Base-by-base conservation (phyloP, 306 rosid species). In the Senna siamea region DNA sequence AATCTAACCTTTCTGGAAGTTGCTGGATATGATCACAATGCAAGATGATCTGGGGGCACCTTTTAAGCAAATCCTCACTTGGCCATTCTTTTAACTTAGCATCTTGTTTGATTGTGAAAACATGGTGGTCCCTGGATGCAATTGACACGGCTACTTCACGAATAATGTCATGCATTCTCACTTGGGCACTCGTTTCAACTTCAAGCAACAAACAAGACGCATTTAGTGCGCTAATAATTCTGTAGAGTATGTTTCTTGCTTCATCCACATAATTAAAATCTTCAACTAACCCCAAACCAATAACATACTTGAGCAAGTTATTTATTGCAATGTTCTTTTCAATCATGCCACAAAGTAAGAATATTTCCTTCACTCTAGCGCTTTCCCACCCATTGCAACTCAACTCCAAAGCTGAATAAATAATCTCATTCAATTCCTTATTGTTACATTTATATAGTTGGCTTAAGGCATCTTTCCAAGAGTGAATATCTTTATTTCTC, bases 341-440 rank as follows among this genome's bases (percentile, higher is more conserved):
- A 26, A 0, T 1, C 2, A 37, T 9, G 1, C 19, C 70, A 8
- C 37, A 65, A 13, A 65, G 70, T 18, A 65, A 65, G 70, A 65
- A 65, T 0, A 65, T 14, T 5, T 8, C 10, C 30, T 41, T 20
- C 6, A 41, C 15, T 20, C 40, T 34, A 41, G 40, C 14, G 4
- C 30, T 15, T 5, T 43, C 12, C 15, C 46, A 13, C 2, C 3
- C 1, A 7, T 67, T 28, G 72, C 23, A 66, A 66, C 55, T 44
- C 9, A 66, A 22, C 56, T 66, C 71, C 40, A 66, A n/a, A 66
- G 71, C 71, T 22, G 71, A 66, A 22, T 44, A n/a, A n/a, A n/a
- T n/a, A n/a, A 41, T 65, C 20, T 12, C 54, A 2, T 43, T 9
- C 20, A 65, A 3, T 2, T 22, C 54, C 22, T 22, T n/a, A 7